Base-by-base conservation (phyloP, 192 early-diverging fungal genomes). In the Hyaloraphidium curvatum region DNA sequence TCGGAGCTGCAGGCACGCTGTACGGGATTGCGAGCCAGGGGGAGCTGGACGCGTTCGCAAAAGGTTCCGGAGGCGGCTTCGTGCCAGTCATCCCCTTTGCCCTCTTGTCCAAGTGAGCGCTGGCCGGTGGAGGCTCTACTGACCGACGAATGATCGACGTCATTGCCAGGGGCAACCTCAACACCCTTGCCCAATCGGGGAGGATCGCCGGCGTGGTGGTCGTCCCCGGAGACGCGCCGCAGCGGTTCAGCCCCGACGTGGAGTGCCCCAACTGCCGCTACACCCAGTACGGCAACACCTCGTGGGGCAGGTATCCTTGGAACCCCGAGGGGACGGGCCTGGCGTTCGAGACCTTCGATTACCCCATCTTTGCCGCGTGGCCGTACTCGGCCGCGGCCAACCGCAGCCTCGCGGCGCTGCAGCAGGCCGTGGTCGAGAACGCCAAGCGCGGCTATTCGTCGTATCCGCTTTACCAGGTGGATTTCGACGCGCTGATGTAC, bases 401-500 rank as follows among this genome's bases (percentile, higher is more conserved):
- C 31, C 55, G 28, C 40, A 58, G 59, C 28, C 27, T 50, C 25
- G 22, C 52, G n/a, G 48, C 40, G 52, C 29, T 16, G 7, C 62
- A 67, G 7, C 28, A 82, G 79, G 69, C 67, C 1, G 52, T 62
- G 3, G 30, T 56, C 11, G 64, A 59, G 30, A 82, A 83, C 50
- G 27, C 40, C 16, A 26, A 58, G 9, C 56, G 58, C 22, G 39
- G 58, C 0, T 85, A 81, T 55, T 50, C n/a, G 17, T 50, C 57
- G 1, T 84, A 77, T 55, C 84, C 82, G 3, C 57, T 86, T 3
- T 75, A 80, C 66, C 61, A 79, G 0, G 66, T 84, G 28, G 69
- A 89, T 59, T 81, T 89, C 51, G 61, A 78, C 37, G 67, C 72
- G 19, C 70, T 77, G 39, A 87, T 85, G 81, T 80, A 62, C 55